Evolutionary conservation across 2,329 filamentous ascomycete genomes (phyloP).

Genomic region (Sarocladium oryzae): DNA sequence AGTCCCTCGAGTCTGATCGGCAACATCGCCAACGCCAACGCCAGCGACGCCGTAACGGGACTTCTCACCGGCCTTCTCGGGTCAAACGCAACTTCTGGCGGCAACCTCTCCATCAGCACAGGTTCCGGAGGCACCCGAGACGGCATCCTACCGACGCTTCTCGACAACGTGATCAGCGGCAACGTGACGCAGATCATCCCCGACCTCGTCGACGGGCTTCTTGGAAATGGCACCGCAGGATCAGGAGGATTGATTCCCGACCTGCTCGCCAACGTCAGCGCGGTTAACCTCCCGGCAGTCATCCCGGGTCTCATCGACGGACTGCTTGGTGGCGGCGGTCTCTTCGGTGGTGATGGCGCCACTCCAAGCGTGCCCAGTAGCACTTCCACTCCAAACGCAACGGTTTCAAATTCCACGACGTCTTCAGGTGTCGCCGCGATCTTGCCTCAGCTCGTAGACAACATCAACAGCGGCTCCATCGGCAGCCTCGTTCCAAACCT

Average conservation of each 20-base stretch:
- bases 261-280: constrained; percentile 3
- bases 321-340: background rate
- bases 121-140: background rate
- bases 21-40: background rate
- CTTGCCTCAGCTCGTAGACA: background rate
- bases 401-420: too few species aligned
- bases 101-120: background rate
- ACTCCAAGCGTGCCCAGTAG: too few species aligned
- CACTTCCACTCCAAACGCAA: too few species aligned
- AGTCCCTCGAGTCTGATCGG: background rate
- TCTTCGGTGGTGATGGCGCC: too few species aligned
- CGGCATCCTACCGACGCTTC: constrained; percentile 4
- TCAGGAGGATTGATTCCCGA: constrained; percentile 3
- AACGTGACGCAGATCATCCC: constrained; percentile 7
- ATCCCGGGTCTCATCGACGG: constrained; percentile 3
- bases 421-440: background rate
- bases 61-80: constrained; percentile 4
- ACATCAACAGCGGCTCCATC: constrained; percentile 8
- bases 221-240: constrained; percentile 2
- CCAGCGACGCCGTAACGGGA: background rate
- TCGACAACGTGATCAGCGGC: background rate
- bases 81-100: background rate
- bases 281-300: background rate
- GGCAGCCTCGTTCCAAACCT: constrained; percentile 6
- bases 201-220: constrained; percentile 6